Evolutionary conservation across 2,329 filamentous ascomycete species (phyloP), one percentile per base, ranked within the genome.

Genomic region (Huntiella bhutanensis): DNA sequence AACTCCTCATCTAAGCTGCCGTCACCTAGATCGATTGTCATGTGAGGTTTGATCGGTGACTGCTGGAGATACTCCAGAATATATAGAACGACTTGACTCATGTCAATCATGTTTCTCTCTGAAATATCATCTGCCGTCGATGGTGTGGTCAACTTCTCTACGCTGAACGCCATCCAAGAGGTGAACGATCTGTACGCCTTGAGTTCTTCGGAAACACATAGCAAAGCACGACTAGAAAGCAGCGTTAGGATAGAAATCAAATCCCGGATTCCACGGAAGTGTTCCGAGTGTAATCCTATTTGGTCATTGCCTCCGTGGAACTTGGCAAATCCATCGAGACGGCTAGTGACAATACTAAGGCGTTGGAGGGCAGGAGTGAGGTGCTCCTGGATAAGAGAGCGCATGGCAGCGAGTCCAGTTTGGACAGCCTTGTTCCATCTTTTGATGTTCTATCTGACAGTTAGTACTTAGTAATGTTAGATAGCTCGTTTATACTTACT

Each of bases 381-480:
- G 58, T 92, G 87, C 57, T 94, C 80, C 56, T 94, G 87, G 0
- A 86, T 68, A 10, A 96, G 68, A 45, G 75, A 73, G 43, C 85
- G 75, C 7, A 96, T 69, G 46, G 76, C 80, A 50, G 83, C 77
- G 15, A 95, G 78, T 1, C 86, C 84, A 3, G 76, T 75, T 1
- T 74, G 70, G 2, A 92, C 81, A 4, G 82, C 80, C 56, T 88
- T 92, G 52, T 96, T 87, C 91, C 91, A 98, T 42, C 91, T 71
- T 61, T 94, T 95, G 55, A 93, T 83, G 0, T 86, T 86, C 80
- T 91, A 33, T 3, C 22, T 8, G 15, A 13, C 1, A 12, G 28
- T 36, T 46, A 40, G 50, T 49, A 47, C 52, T 56, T 41, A 55
- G 48, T 19, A 35, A 47, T 52, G 50, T 3, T 11, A n/a, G 22